Conservation (phyloP, 1,284 basidiomycete genomes). For the Puccinia horiana region DNA sequence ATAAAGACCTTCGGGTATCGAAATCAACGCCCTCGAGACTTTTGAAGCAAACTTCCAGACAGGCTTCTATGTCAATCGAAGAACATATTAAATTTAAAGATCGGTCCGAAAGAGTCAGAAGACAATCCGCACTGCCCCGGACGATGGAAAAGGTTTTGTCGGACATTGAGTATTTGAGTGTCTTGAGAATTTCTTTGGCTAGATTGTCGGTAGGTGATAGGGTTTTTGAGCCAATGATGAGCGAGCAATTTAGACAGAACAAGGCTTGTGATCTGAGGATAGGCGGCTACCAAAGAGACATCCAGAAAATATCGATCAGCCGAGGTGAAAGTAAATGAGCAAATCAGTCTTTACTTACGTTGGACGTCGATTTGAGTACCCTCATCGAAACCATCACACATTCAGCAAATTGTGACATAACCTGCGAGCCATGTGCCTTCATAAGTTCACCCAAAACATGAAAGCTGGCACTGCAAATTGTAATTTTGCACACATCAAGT, state of each 20-base stretch:
- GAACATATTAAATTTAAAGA: slow-evolving; percentile 57
- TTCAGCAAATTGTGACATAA: slow-evolving; percentile 92
- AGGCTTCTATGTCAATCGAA: slow-evolving; percentile 71
- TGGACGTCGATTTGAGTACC: slow-evolving; percentile 24
- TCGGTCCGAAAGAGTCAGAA: slow-evolving; percentile 53
- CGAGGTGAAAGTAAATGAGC: not conserved
- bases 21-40: slow-evolving; percentile 80
- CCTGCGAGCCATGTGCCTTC: slow-evolving; percentile 61
- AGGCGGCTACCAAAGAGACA: slow-evolving; percentile 59
- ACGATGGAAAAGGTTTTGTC: slow-evolving; percentile 87
- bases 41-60: slow-evolving; percentile 71
- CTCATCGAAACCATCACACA: slow-evolving; percentile 60
- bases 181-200: slow-evolving; percentile 80
- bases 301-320: not conserved
- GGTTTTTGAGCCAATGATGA: slow-evolving; percentile 76
- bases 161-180: slow-evolving; percentile 71
- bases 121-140: slow-evolving; percentile 66
- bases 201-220: slow-evolving; percentile 69
- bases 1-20: slow-evolving; percentile 74
- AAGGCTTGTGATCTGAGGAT: slow-evolving; percentile 82
- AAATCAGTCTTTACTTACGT: not conserved
- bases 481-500: not conserved
- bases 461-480: slow-evolving; percentile 44
- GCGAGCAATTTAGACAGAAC: slow-evolving; percentile 71
- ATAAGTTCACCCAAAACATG: slow-evolving; percentile 39